phyloP scores from a whole-genome alignment of 192 early-diverging fungal genomes.

The Coemansia reversa region DNA sequence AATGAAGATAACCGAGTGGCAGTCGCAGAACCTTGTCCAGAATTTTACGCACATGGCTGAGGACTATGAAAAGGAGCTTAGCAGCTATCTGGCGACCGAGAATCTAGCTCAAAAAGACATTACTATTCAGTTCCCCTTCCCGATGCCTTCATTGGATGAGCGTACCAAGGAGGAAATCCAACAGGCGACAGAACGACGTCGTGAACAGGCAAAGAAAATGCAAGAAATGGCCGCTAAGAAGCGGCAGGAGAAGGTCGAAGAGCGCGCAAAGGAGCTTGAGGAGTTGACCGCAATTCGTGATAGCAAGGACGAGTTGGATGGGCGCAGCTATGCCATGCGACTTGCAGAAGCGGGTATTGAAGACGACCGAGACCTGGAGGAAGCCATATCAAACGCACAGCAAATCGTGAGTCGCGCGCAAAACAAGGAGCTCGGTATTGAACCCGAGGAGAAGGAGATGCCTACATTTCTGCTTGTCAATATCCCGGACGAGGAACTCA shows the following conservation, averaged over 20 bases:
- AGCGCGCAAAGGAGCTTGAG: slow-evolving; percentile 67
- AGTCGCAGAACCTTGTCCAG: slow-evolving; percentile 73
- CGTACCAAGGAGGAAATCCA: slow-evolving; percentile 80
- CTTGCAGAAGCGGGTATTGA: slow-evolving; percentile 64
- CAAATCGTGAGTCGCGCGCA: slow-evolving; percentile 65
- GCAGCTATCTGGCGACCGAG: slow-evolving; percentile 59
- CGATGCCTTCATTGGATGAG: slow-evolving; percentile 62
- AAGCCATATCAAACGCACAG: slow-evolving; percentile 69
- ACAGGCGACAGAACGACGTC: slow-evolving; percentile 61
- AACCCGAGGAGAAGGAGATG: slow-evolving; percentile 72
- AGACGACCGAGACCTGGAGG: slow-evolving; percentile 71
- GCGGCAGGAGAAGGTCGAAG: slow-evolving; percentile 76
- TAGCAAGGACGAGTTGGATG: slow-evolving; percentile 29
- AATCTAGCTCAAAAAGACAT: slow-evolving; percentile 65
- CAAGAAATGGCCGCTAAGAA: slow-evolving; percentile 80
- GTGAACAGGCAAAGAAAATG: slow-evolving; percentile 71
- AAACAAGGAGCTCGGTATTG: slow-evolving; percentile 80
- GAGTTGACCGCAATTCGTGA: slow-evolving; percentile 33
- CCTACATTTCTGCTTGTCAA: slow-evolving; percentile 75
- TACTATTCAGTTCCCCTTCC: slow-evolving; percentile 80
- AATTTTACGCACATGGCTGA: slow-evolving; percentile 68
- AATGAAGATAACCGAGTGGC: slow-evolving; percentile 69
- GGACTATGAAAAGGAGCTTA: slow-evolving; percentile 73
- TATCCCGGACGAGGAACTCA: slow-evolving; percentile 77
- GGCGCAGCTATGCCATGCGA: slow-evolving; percentile 33